phyloP scores from a whole-genome alignment of 2,329 filamentous ascomycete genomes.

The Calonectria ilicicola region DNA sequence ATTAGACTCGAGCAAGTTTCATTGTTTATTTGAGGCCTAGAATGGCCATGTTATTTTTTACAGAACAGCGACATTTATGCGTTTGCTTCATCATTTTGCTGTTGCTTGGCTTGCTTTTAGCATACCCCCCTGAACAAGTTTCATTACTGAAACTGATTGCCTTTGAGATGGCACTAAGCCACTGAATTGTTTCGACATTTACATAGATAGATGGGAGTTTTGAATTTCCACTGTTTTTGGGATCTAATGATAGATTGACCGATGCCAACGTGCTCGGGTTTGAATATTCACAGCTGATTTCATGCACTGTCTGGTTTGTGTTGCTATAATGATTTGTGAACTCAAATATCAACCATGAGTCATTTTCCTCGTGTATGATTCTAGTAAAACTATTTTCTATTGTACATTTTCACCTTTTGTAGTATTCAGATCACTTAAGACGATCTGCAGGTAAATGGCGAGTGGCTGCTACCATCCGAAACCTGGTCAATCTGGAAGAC shows the following conservation, averaged over 20 bases:
- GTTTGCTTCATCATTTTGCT: not conserved
- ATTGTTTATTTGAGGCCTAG: not conserved
- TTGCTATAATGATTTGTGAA: not conserved
- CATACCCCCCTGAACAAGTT: not conserved
- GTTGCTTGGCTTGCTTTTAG: not conserved
- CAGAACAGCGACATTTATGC: not conserved
- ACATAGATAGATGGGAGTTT: not conserved
- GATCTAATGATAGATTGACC: not conserved
- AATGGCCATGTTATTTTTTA: not conserved
- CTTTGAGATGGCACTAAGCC: not conserved
- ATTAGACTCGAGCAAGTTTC: not conserved
- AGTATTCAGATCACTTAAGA: not conserved
- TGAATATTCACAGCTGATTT: not conserved
- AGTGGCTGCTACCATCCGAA: conserved; percentile 12
- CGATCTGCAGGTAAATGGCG: conserved; percentile 20
- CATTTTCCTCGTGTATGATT: not conserved
- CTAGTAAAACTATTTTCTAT: not conserved
- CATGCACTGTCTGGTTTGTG: not conserved
- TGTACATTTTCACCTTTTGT: not conserved
- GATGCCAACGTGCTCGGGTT: not conserved
- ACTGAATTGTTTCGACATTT: not conserved
- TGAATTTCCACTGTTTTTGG: not conserved
- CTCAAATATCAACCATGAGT: not conserved
- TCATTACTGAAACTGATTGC: not conserved
- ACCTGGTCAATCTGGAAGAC: conserved; percentile 13